Evolutionary conservation across 345 rosid genomes (phyloP), one percentile per base, ranked within the genome.

Genomic region (Rhodamnia rubescens): DNA sequence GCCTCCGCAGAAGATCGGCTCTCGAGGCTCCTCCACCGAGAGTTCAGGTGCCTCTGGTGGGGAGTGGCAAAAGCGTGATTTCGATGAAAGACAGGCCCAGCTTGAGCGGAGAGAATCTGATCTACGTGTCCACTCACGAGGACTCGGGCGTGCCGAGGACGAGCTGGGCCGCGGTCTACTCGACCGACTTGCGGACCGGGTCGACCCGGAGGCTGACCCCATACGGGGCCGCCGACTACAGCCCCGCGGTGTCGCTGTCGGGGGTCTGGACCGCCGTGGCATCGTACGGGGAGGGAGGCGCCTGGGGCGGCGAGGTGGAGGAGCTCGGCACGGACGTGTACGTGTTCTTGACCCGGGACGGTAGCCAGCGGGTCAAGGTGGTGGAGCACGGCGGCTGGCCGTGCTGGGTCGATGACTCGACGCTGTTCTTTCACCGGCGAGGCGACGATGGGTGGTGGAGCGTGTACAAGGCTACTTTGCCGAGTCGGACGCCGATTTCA

Each of bases 361-460:
- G 98, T 85, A 87, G 91, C 87, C 90, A 56, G 52, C 92, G 98
- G 82, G 93, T 91, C 85, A 96, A 95, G 91, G 92, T 93, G 21
- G 94, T 94, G 53, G 93, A 94, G 82, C 95, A 92, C 87, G 98
- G 98, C 61, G 99, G 97, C 0, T 96, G 99, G 99, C 98, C 98
- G 82, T 88, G 93, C 88, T 95, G 97, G 99, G 93, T 92, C 9
- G 97, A 96, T 87, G 96, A 95, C 14, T 90, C 88, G 8, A 95
- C 97, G 16, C 83, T 96, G 4, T 96, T 88, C 84, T 95, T 96
- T 86, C 99, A 95, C 69, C 89, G 94, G 81, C 91, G 92, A 88
- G 94, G 95, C 84, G 89, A 88, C 16, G 94, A 92, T 11, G 95
- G 88, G 0, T 96, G 98, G 98, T 94, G 95, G 75, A 96, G 99